These are phyloP conservation scores for Colletotrichum sojae DNA, from an alignment of 2,329 filamentous ascomycete genomes.

Conservation along the genomic window DNA sequence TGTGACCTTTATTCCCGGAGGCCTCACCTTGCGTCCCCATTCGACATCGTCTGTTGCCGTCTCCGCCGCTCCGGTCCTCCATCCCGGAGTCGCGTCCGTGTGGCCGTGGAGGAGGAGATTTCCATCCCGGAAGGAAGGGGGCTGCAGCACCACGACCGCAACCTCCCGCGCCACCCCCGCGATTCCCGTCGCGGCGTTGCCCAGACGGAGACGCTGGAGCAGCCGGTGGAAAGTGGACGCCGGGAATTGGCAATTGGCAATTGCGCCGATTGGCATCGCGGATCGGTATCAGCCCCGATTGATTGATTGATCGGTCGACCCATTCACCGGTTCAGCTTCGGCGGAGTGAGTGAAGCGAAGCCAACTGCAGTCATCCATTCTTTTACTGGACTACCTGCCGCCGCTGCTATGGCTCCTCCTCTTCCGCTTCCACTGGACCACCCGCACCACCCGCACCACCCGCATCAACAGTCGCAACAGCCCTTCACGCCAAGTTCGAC, in stretches of 20 bases:
- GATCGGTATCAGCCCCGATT: neutral
- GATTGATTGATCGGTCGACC: neutral
- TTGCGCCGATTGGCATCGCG: neutral
- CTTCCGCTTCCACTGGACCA: neutral
- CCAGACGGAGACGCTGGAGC: neutral
- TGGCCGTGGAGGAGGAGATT: no score
- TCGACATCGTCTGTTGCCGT: no score
- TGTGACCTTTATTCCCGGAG: slow-evolving; percentile 33
- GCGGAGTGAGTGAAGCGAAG: no score
- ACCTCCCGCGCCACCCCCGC: no score
- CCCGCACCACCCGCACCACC: neutral
- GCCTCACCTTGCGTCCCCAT: no score
- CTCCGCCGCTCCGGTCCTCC: no score
- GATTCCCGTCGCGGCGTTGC: neutral
- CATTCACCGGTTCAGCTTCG: neutral
- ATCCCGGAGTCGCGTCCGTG: no score
- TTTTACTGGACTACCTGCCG: neutral
- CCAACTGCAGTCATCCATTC: slow-evolving; percentile 4
- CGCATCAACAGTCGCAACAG: slow-evolving; percentile 5
- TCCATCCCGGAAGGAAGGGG: no score
- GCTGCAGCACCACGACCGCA: no score
- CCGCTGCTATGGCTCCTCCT: slow-evolving; percentile 18
- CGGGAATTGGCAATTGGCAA: neutral
- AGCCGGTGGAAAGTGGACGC: neutral
- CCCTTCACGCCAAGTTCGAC: slow-evolving; percentile 29